A percentile compares a stretch with the other conserved stretches of the same genome.
These are phyloP conservation scores for Carnegiea gigantea DNA, from an alignment of 179 eudicot genomes.

Conservation along the genomic window DNA sequence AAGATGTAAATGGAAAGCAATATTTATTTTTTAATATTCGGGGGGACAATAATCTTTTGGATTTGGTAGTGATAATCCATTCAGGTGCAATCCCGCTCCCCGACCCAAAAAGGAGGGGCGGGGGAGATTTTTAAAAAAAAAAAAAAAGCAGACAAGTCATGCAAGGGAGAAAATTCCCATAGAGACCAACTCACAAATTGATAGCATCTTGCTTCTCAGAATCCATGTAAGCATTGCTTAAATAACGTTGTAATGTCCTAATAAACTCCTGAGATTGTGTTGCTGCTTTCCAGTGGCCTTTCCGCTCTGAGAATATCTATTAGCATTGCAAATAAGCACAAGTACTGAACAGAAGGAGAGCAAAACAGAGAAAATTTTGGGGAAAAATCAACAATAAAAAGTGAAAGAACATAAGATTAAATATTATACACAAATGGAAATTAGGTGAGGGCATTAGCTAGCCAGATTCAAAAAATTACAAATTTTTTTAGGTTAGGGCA, in stretches of 20 bases:
- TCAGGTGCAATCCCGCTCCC: background rate
- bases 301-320: slow-evolving; percentile 86
- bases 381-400: background rate
- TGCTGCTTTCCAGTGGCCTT: slow-evolving; percentile 97
- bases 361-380: background rate
- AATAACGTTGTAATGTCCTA: slow-evolving; percentile 85
- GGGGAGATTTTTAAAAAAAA: background rate
- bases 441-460: background rate
- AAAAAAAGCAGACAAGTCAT: background rate
- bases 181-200: slow-evolving; percentile 67
- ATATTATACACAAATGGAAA: background rate
- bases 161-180: background rate
- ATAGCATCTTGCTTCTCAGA: slow-evolving; percentile 96
- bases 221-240: slow-evolving; percentile 95
- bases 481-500: no score
- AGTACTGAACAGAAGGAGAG: background rate
- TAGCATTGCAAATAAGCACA: slow-evolving; percentile 11
- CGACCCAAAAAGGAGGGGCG: background rate
- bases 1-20: background rate
- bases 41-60: background rate
- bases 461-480: background rate
- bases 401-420: background rate
- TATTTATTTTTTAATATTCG: background rate
- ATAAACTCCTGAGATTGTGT: slow-evolving; percentile 91
- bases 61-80: background rate